Evolutionary conservation across 164 flowering plant genomes (phyloP).

Genomic region (Cinnamomum micranthum): DNA sequence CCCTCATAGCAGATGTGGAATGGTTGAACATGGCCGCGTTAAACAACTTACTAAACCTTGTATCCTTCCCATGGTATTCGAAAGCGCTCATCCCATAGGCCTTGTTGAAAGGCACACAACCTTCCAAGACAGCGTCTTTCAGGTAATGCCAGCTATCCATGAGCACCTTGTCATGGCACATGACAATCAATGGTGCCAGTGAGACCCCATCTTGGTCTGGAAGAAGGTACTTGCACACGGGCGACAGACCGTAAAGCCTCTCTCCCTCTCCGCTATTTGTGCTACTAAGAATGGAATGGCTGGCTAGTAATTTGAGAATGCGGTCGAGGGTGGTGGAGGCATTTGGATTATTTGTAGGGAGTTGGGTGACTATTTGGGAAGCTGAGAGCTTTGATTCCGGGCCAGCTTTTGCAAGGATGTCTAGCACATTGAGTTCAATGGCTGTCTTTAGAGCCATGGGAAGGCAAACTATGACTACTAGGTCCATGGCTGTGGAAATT

Average conservation of each 20-base stretch:
- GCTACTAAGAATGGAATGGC: constrained; percentile 49
- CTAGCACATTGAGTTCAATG: constrained; percentile 67
- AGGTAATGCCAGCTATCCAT: constrained; percentile 81
- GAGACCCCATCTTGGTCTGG: constrained; percentile 70
- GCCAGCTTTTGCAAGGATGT: constrained; percentile 59
- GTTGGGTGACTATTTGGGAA: constrained; percentile 50
- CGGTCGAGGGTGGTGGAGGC: constrained; percentile 73
- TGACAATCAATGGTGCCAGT: constrained; percentile 50
- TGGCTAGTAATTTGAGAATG: constrained; percentile 65
- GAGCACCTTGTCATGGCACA: constrained; percentile 82
- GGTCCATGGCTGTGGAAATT: constrained; percentile 42
- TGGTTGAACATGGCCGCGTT: constrained; percentile 8
- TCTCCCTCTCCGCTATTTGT: constrained; percentile 17
- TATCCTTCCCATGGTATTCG: constrained; percentile 15
- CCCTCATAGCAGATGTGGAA: constrained; percentile 13
- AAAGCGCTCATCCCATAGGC: constrained; percentile 27
- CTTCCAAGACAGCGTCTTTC: constrained; percentile 38
- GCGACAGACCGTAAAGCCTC: constrained; percentile 67
- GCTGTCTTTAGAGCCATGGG: constrained; percentile 76
- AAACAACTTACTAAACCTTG: constrained; percentile 16
- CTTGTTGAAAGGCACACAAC: constrained; percentile 35
- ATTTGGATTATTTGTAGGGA: constrained; percentile 58
- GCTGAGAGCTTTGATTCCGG: constrained; percentile 48
- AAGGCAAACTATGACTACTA: constrained; percentile 47
- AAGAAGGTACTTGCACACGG: constrained; percentile 65